Evolutionary conservation across 2,329 filamentous ascomycete species (phyloP).

Genomic region (Aureobasidium sp.): DNA sequence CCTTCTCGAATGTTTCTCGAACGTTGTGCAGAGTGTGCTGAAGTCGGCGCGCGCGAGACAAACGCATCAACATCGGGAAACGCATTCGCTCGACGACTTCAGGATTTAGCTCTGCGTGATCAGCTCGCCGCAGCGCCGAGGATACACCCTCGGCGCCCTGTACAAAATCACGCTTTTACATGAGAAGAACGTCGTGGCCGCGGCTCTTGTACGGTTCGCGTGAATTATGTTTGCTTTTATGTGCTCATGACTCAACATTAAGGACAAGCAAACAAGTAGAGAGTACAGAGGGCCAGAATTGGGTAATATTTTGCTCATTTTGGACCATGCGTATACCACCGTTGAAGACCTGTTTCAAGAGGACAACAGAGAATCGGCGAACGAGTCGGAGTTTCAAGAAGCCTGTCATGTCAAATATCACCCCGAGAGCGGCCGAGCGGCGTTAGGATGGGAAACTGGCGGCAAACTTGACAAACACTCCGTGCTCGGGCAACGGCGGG

Average conservation of each 20-base stretch:
- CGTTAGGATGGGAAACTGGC: neutral
- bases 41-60: neutral
- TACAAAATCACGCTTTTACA: conserved; percentile 6
- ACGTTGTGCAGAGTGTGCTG: neutral
- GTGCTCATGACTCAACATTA: neutral
- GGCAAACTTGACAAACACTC: conserved; percentile 3
- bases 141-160: neutral
- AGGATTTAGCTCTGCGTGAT: neutral
- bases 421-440: conserved; percentile 13
- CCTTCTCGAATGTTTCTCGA: neutral
- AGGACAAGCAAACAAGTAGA: neutral
- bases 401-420: neutral
- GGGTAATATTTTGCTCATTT: neutral
- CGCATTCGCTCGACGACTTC: neutral
- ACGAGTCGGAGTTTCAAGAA: neutral
- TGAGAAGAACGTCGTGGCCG: neutral
- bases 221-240: conserved; percentile 5
- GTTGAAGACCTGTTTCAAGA: conserved; percentile 6
- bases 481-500: neutral
- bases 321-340: neutral
- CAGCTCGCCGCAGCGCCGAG: neutral
- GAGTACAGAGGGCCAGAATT: neutral
- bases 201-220: neutral
- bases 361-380: neutral
- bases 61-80: neutral